Evolutionary conservation across 2,329 filamentous ascomycete genomes (phyloP), one percentile per base, ranked within the genome.

Genomic region (Fusarium tricinctum): DNA sequence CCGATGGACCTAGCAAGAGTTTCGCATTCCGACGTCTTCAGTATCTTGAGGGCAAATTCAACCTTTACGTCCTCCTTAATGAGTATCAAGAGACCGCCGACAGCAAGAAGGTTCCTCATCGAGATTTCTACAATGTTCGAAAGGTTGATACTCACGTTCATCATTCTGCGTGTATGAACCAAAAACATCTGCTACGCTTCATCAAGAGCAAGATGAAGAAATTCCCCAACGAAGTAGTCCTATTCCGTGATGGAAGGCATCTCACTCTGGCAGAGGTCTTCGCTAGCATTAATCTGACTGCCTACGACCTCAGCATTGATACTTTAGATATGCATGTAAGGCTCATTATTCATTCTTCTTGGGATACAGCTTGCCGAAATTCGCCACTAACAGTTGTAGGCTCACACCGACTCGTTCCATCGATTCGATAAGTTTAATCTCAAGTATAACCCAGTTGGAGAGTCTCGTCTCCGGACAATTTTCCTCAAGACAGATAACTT

Each of bases 201-300:
- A 99, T 99, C 84, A 99, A 99, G 81, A 97, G 94, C 81, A 99
- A 99, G 82, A 97, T 99, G 93, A 98, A 97, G 86, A 99, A 97
- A 80, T 96, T 88, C 19, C 94, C 94, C 0, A 92, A 98, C 74
- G 96, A 99, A 81, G 89, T 96, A 32, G 96, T 99, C 8, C 86
- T 99, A 44, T 97, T 90, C 79, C 88, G 96, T 76, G 96, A 99
- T 78, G 95, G 92, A 62, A 97, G 95, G 79, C 89, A 97, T 79
- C 84, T 99, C 72, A 98, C 96, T 1, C 81, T 99, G 62, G 89
- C 89, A 59, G 93, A 99, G 80, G 96, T 99, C 1, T 99, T 99
- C 79, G 91, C 97, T 74, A 97, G 94, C 81, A 97, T 99, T 82
- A 97, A 97, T 68, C 83, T 99, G 73, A 98, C 95, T 7, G 96